Evolutionary conservation across 2,329 filamentous ascomycete species (phyloP), one percentile per base, ranked within the genome.

Genomic region (Colletotrichum sp.): DNA sequence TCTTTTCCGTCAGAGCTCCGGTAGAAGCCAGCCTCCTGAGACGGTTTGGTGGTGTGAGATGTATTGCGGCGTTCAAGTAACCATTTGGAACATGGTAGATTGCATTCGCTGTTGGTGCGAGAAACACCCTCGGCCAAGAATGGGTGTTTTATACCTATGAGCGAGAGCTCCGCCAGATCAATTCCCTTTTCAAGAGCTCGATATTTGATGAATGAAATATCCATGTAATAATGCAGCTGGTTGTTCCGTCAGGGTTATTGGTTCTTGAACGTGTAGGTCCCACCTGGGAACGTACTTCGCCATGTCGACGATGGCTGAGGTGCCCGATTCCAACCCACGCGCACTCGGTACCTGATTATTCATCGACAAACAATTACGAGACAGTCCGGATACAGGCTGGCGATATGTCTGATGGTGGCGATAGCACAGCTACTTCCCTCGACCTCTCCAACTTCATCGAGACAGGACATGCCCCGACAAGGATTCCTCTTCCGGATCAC

Each of bases 341-440:
- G 3, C 32, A 34, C 32, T 34, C 32, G 0, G 2, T 2, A 15
- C 2, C 0, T 15, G 32, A 0, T 34, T 34, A 34, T 13, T 34
- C 32, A 34, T 34, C 2, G 1, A 34, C 2, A 13, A 1, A 34
- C 15, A 13, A 34, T 2, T 0, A 34, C 0, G 2, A 0, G 32
- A 34, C 32, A 34, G 32, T 34, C 2, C 12, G 0, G 2, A 34
- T 2, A 34, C 32, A 34, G 32, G 32, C 32, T 2, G 32, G 5
- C 12, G 32, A 13, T 34, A 34, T 34, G 34, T 36, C 15, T 8
- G 32, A 34, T 5, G 2, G 15, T 8, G 34, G 16, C 15, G 4
- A 8, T 16, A 16, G 34, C 34, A 30, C 3, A 7, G 5, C 15
- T 39, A 5, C 36, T 8, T 5, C 3, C 36, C 1, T 18, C 0